Base-by-base conservation (phyloP, 2,329 filamentous ascomycete species). In the Epichloe baconii region DNA sequence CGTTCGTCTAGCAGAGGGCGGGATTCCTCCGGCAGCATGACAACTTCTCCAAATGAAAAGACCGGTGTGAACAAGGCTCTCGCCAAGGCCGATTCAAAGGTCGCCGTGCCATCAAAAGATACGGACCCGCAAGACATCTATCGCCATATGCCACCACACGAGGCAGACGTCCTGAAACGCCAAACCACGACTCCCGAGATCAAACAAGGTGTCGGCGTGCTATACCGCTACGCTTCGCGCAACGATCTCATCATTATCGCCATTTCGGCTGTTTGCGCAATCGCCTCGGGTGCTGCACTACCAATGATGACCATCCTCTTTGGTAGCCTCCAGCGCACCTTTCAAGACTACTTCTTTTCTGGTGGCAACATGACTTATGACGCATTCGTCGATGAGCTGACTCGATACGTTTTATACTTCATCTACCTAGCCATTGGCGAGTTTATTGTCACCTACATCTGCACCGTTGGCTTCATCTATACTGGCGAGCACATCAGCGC, bases 401-500 rank as follows among this genome's bases (percentile, higher is more conserved):
- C 70, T 8, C 71, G 74, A 43, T 78, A 84, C 58, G 85, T 89
- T 11, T 68, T 94, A 37, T 94, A 94, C 67, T 93, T 94, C 57
- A 71, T 95, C 36, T 95, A 95, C 64, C 77, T 95, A 45, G 88
- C 79, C 43, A 81, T 95, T 52, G 88, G 75, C 56, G 85, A 90
- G 62, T 95, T 94, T 57, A 68, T 86, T 44, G 82, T 83, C 3
- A 78, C 83, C 44, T 95, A 94, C 64, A 72, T 94, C 53, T 77
- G 81, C 23, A 96, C 90, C 0, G 82, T 94, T 17, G 87, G 88
- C 19, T 96, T 94, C 70, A 95, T 96, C 59, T 95, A 88, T 61
- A 83, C 82, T 0, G 87, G 86, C 52, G 86, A 91, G 65, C 83
- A 88, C 61, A 81, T 90, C 62, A 82, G 82, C 52, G 79, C 80